Evolutionary conservation across 768 basidiomycete species (phyloP).

Genomic region (Podaxis pistillaris): DNA sequence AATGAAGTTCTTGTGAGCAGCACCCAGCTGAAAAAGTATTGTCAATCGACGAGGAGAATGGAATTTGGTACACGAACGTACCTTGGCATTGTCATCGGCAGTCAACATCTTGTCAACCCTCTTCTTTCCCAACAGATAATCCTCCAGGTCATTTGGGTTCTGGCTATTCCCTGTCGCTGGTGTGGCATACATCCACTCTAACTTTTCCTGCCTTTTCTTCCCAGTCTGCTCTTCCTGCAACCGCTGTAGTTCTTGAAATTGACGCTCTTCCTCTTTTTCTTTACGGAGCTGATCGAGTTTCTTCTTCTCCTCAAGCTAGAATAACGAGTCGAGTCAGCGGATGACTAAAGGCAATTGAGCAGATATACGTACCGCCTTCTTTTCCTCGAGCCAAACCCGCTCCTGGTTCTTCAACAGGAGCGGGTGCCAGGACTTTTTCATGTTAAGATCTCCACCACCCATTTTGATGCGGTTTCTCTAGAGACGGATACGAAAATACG

Average conservation of each 20-base stretch:
- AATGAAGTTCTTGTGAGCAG: conserved; percentile 89
- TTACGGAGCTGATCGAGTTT: conserved; percentile 95
- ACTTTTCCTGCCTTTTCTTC: conserved; percentile 87
- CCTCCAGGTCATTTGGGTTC: conserved; percentile 91
- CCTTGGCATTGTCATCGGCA: conserved; percentile 90
- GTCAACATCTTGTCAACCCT: conserved; percentile 94
- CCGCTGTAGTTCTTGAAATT: conserved; percentile 93
- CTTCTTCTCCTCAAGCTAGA: conserved; percentile 96
- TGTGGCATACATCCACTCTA: conserved; percentile 99
- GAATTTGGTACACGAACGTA: conserved; percentile 24
- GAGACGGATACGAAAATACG: conserved; percentile 11
- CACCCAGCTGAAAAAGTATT: conserved; percentile 57
- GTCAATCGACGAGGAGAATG: background rate
- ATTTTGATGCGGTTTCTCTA: conserved; percentile 55
- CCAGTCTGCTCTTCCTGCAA: conserved; percentile 95
- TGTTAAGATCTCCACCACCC: conserved; percentile 98
- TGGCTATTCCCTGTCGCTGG: conserved; percentile 87
- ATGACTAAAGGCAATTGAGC: background rate
- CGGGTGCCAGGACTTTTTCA: conserved; percentile 99
- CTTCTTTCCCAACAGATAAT: conserved; percentile 96
- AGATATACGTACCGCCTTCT: conserved; percentile 74
- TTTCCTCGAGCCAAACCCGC: conserved; percentile 98
- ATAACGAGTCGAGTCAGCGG: conserved; percentile 14
- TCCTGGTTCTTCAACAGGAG: conserved; percentile 98
- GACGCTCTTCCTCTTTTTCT: conserved; percentile 96